phyloP scores from a whole-genome alignment of 345 rosid species.

The Zanthoxylum bungeanum region DNA sequence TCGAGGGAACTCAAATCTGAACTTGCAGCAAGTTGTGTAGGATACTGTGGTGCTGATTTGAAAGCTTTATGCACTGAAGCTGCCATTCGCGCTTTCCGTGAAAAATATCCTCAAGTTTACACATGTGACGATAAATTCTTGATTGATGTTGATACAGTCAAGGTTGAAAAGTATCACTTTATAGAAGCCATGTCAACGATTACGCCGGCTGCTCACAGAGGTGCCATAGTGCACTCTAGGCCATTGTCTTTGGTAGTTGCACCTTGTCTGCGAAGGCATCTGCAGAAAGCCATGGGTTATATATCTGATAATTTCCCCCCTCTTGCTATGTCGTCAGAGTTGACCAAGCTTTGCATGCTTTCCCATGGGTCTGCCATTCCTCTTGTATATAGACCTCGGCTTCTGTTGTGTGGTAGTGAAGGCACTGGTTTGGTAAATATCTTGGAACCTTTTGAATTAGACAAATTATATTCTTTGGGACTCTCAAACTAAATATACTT shows the following conservation, averaged over 20 bases:
- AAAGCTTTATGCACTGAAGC: conserved; percentile 98
- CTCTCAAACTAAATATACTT: conserved; percentile 51
- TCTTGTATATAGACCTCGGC: conserved; percentile 94
- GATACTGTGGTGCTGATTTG: conserved; percentile 99
- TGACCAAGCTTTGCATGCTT: conserved; percentile 86
- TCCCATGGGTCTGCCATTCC: conserved; percentile 92
- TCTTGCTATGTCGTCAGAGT: conserved; percentile 60
- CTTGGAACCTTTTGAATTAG: conserved; percentile 24
- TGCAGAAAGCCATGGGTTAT: conserved; percentile 62
- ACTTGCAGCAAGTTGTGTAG: conserved; percentile 97
- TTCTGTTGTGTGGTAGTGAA: conserved; percentile 79
- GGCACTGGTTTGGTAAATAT: conserved; percentile 92
- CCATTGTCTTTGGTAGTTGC: conserved; percentile 92
- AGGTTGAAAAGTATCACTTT: conserved; percentile 84
- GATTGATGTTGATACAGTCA: conserved; percentile 91
- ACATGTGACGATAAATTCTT: conserved; percentile 92
- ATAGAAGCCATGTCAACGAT: conserved; percentile 94
- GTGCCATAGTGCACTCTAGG: conserved; percentile 91
- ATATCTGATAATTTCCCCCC: conserved; percentile 82
- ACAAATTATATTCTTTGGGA: conserved; percentile 20
- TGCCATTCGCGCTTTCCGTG: conserved; percentile 98
- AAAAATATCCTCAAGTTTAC: conserved; percentile 98
- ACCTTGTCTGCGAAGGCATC: conserved; percentile 86
- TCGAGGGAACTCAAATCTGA: conserved; percentile 74
- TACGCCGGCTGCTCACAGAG: conserved; percentile 99